Evolutionary conservation across 1,139 yeast genomes (phyloP), one percentile per base, ranked within the genome.

Genomic region (Kodamaea plutei): DNA sequence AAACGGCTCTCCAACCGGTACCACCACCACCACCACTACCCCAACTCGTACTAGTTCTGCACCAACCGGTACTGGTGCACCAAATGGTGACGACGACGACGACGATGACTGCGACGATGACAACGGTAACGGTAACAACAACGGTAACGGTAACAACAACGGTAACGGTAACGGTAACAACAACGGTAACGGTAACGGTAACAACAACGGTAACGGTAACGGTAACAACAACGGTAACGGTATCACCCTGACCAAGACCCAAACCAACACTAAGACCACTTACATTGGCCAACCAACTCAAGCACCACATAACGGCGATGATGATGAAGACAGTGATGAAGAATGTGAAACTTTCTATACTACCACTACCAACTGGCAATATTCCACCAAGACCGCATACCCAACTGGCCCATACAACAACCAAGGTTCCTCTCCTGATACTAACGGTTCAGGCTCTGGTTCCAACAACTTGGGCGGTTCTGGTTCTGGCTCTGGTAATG

Each of bases 401-500:
- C 23, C n/a, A 11, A 9, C n/a, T 21, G 12, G n/a, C 9, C 14
- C 12, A 10, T n/a, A 12, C 14, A 22, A 22, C 15, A 14, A 14
- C 15, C 14, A 12, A 9, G 26, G 18, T n/a, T 14, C 13, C 8
- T 9, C n/a, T 8, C 23, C 23, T 10, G 23, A 12, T 21, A 10
- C 14, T 10, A 12, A 10, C 14, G 23, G 23, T 23, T 17, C 28
- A n/a, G 20, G 31, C 25, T 18, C 23, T 32, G 27, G 27, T 23
- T 22, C 29, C 11, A 20, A 32, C 23, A 15, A 15, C 31, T 23
- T 20, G 12, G 28, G 29, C 9, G 36, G 36, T 15, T 29, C 44
- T 19, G 26, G 34, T 26, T 29, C 39, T 28, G 34, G 35, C 26
- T 35, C 39, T 18, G 28, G 37, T 12, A 20, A 30, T 24, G 33